Evolutionary conservation across 2,329 filamentous ascomycete genomes (phyloP), one percentile per base, ranked within the genome.

Genomic region (Curvularia hawaiiensis): DNA sequence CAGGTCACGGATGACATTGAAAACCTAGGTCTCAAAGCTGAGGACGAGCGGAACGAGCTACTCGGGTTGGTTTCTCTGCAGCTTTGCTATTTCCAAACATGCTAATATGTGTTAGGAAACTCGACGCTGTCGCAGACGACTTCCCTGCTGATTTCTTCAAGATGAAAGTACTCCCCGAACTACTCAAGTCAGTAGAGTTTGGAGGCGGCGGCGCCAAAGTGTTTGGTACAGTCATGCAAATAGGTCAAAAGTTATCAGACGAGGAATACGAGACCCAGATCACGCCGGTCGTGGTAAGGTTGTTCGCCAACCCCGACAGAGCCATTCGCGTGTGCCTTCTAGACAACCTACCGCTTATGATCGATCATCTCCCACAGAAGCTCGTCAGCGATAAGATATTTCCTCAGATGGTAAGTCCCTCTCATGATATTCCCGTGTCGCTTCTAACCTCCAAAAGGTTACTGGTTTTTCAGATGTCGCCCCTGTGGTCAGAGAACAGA

Each of bases 141-240:
- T 97, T 98, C 60, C 95, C 95, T 0, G 94, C 97, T 72, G 95
- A 98, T 58, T 99, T 97, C 76, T 97, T 98, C 82, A 96, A 96
- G 74, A 90, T 96, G 84, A 99, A 98, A 72, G 88, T 99, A 3
- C 82, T 99, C 9, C 95, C 95, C 0, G 95, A 99, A 73, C 81
- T 99, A 30, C 83, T 99, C n/a, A 99, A 98, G 73, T 97, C 93
- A 0, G 92, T 98, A n/a, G 95, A 99, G 71, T 99, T 97, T 75
- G 95, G 95, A 8, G 95, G 94, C 11, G 95, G 95, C 28, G 95
- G 95, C 0, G 91, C 94, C 0, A 96, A 96, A 71, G 93, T 96
- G 0, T 90, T 99, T 58, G 80, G 84, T 1, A 88, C 96, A 1
- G 91, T 97, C 40, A 87, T 98, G 81, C 96, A 96, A 72, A 97